Percentiles rank a stretch among this genome's conserved stretches.
Evolutionary conservation across 805 yeast species (phyloP).

Genomic region (Wickerhamiella kazuoi): DNA sequence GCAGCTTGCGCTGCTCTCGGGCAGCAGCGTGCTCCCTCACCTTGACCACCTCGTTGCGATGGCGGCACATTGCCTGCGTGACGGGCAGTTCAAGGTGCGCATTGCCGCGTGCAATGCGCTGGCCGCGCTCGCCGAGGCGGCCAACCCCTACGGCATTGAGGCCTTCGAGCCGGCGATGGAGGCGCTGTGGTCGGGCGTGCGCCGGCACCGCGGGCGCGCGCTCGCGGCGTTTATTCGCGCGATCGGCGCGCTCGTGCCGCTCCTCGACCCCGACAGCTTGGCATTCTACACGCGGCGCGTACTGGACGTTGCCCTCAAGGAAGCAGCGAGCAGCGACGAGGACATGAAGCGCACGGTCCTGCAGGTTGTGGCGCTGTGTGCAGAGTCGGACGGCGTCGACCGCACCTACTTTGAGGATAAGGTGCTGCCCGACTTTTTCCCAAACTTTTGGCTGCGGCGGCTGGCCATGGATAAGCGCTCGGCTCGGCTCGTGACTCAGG

Average conservation of each 20-base stretch:
- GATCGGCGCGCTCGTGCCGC: slow-evolving; percentile 61
- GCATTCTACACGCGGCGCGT: slow-evolving; percentile 62
- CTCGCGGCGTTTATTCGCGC: slow-evolving; percentile 63
- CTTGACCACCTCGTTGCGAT: slow-evolving; percentile 47
- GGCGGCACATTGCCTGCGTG: slow-evolving; percentile 38
- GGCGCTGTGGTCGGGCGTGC: slow-evolving; percentile 65
- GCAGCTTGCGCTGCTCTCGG: slow-evolving; percentile 51
- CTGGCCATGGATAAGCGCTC: slow-evolving; percentile 38
- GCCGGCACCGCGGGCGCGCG: slow-evolving; percentile 57
- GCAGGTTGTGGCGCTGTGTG: slow-evolving; percentile 47
- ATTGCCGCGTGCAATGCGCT: slow-evolving; percentile 55
- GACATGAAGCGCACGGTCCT: slow-evolving; percentile 68
- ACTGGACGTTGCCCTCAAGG: slow-evolving; percentile 46
- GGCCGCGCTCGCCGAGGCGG: slow-evolving; percentile 59
- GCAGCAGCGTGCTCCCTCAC: slow-evolving; percentile 61
- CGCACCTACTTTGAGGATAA: slow-evolving; percentile 32
- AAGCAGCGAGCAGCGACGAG: slow-evolving; percentile 68
- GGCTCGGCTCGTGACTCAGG: slow-evolving; percentile 45
- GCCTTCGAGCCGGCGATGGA: slow-evolving; percentile 60
- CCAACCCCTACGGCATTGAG: slow-evolving; percentile 79
- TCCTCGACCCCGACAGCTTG: slow-evolving; percentile 73
- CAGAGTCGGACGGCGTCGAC: slow-evolving; percentile 39
- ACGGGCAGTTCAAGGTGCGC: slow-evolving; percentile 51
- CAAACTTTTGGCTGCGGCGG: slow-evolving; percentile 67
- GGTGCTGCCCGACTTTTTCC: slow-evolving; percentile 44